Conservation (phyloP, 306 rosid species). For the Medicago arabica region DNA sequence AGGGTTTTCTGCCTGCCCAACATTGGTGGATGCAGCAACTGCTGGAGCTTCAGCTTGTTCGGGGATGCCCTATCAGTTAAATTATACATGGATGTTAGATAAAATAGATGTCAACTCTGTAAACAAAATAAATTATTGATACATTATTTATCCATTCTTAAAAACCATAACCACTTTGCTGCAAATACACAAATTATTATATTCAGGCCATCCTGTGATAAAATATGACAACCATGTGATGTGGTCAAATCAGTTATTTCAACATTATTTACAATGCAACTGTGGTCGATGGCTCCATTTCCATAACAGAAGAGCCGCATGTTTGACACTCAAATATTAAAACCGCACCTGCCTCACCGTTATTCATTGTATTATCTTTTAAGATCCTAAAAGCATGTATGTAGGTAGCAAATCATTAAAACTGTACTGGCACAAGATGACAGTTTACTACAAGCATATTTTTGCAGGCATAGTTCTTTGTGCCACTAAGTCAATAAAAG, state of each 20-base stretch:
- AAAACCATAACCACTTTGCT: slow-evolving; percentile 2
- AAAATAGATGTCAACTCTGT: not conserved
- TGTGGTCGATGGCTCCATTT: slow-evolving; percentile 2
- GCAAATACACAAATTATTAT: slow-evolving; percentile 25
- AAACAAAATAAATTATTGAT: slow-evolving; percentile 10
- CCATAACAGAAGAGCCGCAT: slow-evolving; percentile 17
- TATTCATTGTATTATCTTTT: not conserved
- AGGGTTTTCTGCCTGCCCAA: slow-evolving; percentile 55
- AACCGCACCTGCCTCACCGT: not conserved
- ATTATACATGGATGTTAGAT: slow-evolving; percentile 7
- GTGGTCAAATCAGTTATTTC: slow-evolving; percentile 13
- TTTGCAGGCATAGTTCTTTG: not conserved
- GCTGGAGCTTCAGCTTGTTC: slow-evolving; percentile 77
- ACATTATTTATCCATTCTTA: not conserved
- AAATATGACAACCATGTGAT: slow-evolving; percentile 6
- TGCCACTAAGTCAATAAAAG: slow-evolving; percentile 18
- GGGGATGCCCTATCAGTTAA: slow-evolving; percentile 73
- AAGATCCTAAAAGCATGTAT: not conserved
- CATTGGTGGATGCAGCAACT: slow-evolving; percentile 51
- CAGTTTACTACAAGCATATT: slow-evolving; percentile 27
- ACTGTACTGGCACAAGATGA: not conserved
- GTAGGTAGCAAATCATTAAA: slow-evolving; percentile 11
- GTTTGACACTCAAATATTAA: not conserved
- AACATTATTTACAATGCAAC: slow-evolving; percentile 6
- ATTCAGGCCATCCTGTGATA: slow-evolving; percentile 7